Evolutionary conservation across 2,329 filamentous ascomycete genomes (phyloP).

Genomic region (Pseudocercospora crystallina): DNA sequence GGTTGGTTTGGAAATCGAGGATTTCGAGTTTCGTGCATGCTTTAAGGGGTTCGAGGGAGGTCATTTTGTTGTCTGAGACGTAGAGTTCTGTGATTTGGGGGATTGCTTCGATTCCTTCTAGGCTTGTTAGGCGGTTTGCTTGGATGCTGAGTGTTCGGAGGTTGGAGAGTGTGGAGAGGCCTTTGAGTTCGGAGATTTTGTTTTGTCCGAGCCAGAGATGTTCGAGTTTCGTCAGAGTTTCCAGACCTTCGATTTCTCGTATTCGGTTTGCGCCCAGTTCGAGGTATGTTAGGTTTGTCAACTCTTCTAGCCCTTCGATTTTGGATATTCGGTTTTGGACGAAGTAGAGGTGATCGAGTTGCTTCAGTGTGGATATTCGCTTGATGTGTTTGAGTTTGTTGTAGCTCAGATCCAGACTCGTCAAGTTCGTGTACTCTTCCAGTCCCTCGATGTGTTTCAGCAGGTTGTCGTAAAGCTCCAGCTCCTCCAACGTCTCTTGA

Average conservation of each 20-base stretch:
- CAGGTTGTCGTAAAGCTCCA: slow-evolving; percentile 96
- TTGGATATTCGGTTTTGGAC: slow-evolving; percentile 90
- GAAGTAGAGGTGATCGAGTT: slow-evolving; percentile 82
- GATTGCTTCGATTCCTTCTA: slow-evolving; percentile 73
- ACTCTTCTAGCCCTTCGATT: slow-evolving; percentile 79
- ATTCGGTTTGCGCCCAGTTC: slow-evolving; percentile 93
- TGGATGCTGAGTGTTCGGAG: slow-evolving; percentile 90
- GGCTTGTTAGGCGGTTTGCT: slow-evolving; percentile 82
- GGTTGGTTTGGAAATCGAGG: slow-evolving; percentile 88
- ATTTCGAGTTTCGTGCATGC: slow-evolving; percentile 62
- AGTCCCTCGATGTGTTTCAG: slow-evolving; percentile 84
- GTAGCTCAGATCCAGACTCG: slow-evolving; percentile 85
- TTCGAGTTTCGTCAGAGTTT: slow-evolving; percentile 73
- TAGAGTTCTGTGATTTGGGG: slow-evolving; percentile 87
- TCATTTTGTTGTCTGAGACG: slow-evolving; percentile 90
- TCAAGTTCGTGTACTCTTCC: slow-evolving; percentile 73
- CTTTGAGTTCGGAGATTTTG: slow-evolving; percentile 82
- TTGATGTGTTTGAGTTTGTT: slow-evolving; percentile 99
- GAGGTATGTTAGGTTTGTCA: slow-evolving; percentile 74
- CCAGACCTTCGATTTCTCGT: slow-evolving; percentile 81
- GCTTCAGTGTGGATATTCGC: slow-evolving; percentile 72
- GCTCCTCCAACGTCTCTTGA: slow-evolving; percentile 67
- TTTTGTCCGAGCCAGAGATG: slow-evolving; percentile 96
- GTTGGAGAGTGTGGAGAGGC: slow-evolving; percentile 71
- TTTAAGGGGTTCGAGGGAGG: slow-evolving; percentile 68